Evolutionary conservation across 148 eudicot genomes (phyloP).

Genomic region (Beta vulgaris): DNA sequence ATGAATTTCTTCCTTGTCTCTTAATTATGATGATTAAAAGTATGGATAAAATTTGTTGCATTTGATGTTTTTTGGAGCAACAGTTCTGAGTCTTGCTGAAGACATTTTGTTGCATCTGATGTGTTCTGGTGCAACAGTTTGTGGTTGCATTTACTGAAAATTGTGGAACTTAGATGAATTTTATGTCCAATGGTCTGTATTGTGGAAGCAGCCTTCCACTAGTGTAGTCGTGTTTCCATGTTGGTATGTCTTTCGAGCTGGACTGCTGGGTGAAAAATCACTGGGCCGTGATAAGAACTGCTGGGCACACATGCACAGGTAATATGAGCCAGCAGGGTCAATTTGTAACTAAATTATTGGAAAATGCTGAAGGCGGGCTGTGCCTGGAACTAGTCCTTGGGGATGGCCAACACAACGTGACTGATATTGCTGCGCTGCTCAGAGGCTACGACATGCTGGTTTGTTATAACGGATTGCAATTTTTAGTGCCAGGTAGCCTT

Average conservation of each 20-base stretch:
- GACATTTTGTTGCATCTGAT: not conserved
- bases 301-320: too few relatives aligned
- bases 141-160: not conserved
- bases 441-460: too few relatives aligned
- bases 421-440: too few relatives aligned
- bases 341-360: too few relatives aligned
- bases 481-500: too few relatives aligned
- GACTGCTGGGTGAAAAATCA: not conserved
- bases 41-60: not conserved
- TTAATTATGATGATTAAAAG: not conserved
- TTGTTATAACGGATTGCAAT: too few relatives aligned
- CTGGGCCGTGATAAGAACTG: too few relatives aligned
- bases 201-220: not conserved
- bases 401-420: too few relatives aligned
- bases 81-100: not conserved
- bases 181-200: not conserved
- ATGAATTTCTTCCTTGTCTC: conserved; percentile 2
- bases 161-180: not conserved
- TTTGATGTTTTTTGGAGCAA: not conserved
- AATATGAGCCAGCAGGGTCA: too few relatives aligned
- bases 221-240: not conserved
- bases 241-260: not conserved
- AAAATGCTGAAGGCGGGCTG: too few relatives aligned
- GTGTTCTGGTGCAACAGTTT: not conserved
- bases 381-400: too few relatives aligned